Percentiles rank a stretch among this genome's conserved stretches.
phyloP scores from a whole-genome alignment of 768 basidiomycete species.

The Thelephora aurantiotincta region DNA sequence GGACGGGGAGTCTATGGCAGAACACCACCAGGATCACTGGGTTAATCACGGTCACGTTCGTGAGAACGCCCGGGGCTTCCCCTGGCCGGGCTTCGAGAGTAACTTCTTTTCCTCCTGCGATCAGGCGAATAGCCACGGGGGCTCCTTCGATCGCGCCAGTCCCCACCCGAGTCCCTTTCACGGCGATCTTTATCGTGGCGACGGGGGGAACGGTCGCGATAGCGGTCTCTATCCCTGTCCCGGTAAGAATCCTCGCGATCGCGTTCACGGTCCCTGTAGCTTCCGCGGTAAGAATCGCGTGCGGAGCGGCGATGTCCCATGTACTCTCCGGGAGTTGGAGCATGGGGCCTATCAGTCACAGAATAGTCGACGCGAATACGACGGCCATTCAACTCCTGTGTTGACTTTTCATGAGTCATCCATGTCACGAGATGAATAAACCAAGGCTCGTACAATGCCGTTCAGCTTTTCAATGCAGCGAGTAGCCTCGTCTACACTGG shows the following conservation, averaged over 20 bases:
- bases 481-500: conserved; percentile 72
- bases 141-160: background rate
- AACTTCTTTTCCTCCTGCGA: background rate
- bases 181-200: background rate
- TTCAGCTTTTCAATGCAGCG: conserved; percentile 85
- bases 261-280: conserved; percentile 18
- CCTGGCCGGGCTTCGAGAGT: background rate
- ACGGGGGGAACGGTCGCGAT: conserved; percentile 17
- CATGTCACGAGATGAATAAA: background rate
- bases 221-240: conserved; percentile 28
- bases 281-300: conserved; percentile 24
- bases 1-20: no score
- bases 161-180: background rate
- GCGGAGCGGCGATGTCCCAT: conserved; percentile 70
- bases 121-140: background rate
- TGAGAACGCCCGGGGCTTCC: background rate
- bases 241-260: conserved; percentile 29
- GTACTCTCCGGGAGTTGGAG: conserved; percentile 95
- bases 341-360: conserved; percentile 85
- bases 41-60: no score
- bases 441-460: conserved; percentile 53
- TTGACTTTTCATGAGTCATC: conserved; percentile 3
- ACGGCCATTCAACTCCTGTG: conserved; percentile 84
- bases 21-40: no score
- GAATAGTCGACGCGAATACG: conserved; percentile 96